These are phyloP conservation scores for Neonectria ditissima DNA, from an alignment of 2,329 filamentous ascomycete species.

Conservation along the genomic window DNA sequence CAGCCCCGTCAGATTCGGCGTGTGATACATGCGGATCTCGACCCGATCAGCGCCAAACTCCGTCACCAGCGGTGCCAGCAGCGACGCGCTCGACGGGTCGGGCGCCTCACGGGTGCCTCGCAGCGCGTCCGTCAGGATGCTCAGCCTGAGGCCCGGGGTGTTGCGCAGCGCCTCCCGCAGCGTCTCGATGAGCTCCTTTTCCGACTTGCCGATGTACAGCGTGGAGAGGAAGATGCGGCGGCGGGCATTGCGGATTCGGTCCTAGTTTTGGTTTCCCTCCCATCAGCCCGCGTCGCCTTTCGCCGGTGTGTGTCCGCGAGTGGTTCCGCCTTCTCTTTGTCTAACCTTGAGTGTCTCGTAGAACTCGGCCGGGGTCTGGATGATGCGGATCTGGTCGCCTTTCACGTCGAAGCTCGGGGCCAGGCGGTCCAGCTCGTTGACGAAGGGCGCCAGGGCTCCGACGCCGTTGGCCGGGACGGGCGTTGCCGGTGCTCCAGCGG, in stretches of 20 bases:
- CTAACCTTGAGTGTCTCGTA: conserved; percentile 88
- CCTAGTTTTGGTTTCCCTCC: conserved; percentile 56
- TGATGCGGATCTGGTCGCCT: conserved; percentile 82
- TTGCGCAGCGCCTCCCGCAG: conserved; percentile 78
- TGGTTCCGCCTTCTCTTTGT: background rate
- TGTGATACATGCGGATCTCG: conserved; percentile 97
- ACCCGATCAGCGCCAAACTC: conserved; percentile 89
- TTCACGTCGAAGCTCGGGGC: conserved; percentile 90
- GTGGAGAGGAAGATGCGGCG: conserved; percentile 92
- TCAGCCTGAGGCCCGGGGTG: conserved; percentile 83
- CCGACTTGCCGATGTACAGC: conserved; percentile 93
- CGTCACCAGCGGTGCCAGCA: conserved; percentile 83
- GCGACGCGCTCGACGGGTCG: conserved; percentile 84
- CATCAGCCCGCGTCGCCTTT: conserved; percentile 27
- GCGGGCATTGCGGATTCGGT: conserved; percentile 84
- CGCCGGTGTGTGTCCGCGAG: background rate
- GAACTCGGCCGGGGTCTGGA: conserved; percentile 87
- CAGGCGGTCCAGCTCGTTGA: conserved; percentile 84
- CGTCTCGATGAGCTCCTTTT: conserved; percentile 86
- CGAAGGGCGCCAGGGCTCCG: conserved; percentile 65
- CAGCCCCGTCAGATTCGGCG: conserved; percentile 90
- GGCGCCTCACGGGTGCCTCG: conserved; percentile 93
- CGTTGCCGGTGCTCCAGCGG: conserved; percentile 47
- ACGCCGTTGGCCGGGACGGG: conserved; percentile 36
- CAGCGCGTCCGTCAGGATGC: conserved; percentile 90